A percentile compares a stretch with the other conserved stretches of the same genome.
These are phyloP conservation scores for Biscogniauxia marginata DNA, from an alignment of 2,329 filamentous ascomycete genomes.

Conservation along the genomic window DNA sequence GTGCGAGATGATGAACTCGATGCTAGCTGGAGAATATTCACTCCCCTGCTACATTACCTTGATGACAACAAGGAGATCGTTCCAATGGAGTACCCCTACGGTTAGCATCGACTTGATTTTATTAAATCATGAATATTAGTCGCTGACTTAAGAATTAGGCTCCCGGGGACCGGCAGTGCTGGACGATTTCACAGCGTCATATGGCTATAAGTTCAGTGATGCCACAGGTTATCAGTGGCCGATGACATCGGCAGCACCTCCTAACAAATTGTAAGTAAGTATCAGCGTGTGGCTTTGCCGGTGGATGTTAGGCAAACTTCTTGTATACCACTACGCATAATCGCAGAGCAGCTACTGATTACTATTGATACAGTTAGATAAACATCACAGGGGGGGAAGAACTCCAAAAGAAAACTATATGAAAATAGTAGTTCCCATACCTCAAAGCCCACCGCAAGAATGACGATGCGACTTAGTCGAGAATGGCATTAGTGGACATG, in stretches of 20 bases:
- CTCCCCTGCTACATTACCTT: slow-evolving; percentile 93
- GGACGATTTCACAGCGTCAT: slow-evolving; percentile 96
- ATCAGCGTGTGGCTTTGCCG: slow-evolving; percentile 21
- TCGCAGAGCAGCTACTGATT: slow-evolving; percentile 17
- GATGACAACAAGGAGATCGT: slow-evolving; percentile 99
- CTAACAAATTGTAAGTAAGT: slow-evolving; percentile 76
- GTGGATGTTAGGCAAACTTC: slow-evolving; percentile 25
- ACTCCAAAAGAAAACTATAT: slow-evolving; percentile 7
- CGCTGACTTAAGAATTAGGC: slow-evolving; percentile 54
- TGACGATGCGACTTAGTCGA: not conserved
- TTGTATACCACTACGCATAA: slow-evolving; percentile 11
- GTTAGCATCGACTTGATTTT: slow-evolving; percentile 57
- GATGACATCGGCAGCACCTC: slow-evolving; percentile 64
- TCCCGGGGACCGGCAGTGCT: slow-evolving; percentile 94
- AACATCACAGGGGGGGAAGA: slow-evolving; percentile 15
- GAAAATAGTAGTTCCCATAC: not conserved
- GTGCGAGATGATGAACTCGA: slow-evolving; percentile 96
- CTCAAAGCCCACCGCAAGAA: not conserved
- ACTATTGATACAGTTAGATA: slow-evolving; percentile 20
- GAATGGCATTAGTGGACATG: slow-evolving; percentile 1
- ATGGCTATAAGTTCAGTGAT: slow-evolving; percentile 98
- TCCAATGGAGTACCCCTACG: slow-evolving; percentile 99
- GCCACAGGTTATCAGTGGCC: slow-evolving; percentile 96
- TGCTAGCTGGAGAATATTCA: slow-evolving; percentile 98
- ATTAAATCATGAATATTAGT: not conserved